Evolutionary conservation across 2,329 filamentous ascomycete genomes (phyloP).

Genomic region (Coniochaeta pulveracea): DNA sequence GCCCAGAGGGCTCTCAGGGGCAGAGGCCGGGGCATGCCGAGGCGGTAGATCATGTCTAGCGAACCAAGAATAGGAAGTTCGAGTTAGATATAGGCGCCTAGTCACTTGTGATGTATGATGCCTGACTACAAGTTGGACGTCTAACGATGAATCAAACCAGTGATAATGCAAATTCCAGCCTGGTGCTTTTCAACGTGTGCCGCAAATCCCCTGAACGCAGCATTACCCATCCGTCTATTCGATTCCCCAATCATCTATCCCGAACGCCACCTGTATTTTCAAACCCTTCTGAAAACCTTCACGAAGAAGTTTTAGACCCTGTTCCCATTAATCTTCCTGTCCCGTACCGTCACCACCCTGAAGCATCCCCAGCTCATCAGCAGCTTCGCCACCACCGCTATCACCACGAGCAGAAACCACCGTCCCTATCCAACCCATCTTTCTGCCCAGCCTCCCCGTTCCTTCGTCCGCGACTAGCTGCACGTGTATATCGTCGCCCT

Average conservation of each 20-base stretch:
- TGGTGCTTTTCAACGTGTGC: too few species aligned
- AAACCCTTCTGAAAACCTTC: too few species aligned
- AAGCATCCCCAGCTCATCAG: too few species aligned
- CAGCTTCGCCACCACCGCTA: background rate
- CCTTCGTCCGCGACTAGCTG: background rate
- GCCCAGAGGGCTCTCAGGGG: conserved; percentile 81
- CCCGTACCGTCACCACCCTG: too few species aligned
- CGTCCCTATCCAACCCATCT: background rate
- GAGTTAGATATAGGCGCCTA: conserved; percentile 7
- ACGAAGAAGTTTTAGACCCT: too few species aligned
- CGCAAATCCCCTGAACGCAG: too few species aligned
- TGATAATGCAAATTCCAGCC: too few species aligned
- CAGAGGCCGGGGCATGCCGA: conserved; percentile 80
- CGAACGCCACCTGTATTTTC: too few species aligned
- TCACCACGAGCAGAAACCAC: background rate
- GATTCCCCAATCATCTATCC: too few species aligned
- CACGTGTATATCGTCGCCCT: conserved; percentile 2
- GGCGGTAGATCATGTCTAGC: conserved; percentile 40
- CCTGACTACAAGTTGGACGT: conserved; percentile 3
- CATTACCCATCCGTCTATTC: too few species aligned
- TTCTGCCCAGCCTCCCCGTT: background rate
- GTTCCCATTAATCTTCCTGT: too few species aligned
- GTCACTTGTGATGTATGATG: conserved; percentile 4
- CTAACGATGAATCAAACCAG: too few species aligned
- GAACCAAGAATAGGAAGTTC: conserved; percentile 10